Base-by-base conservation (phyloP, 768 basidiomycete species). In the Gyrodon lividus region DNA sequence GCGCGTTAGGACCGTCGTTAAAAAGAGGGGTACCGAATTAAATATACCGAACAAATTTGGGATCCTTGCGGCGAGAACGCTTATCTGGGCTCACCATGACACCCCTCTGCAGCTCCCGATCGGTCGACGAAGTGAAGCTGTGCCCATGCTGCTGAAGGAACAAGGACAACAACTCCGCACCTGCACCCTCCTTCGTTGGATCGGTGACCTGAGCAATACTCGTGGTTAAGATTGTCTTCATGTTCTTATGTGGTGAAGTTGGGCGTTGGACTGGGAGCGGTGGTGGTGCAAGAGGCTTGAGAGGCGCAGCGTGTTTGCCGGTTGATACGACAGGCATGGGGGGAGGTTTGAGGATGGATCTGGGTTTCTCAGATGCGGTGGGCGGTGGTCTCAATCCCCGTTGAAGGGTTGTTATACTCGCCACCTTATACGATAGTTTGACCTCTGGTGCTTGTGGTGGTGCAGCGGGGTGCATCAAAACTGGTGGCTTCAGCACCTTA, bases 71-170 rank as follows among this genome's bases (percentile, higher is more conserved):
- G 43, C 70, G 72, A 33, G 68, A 68, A 19, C 67, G 67, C 66
- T 84, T 86, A 56, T 80, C 74, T 0, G 84, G 84, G 64, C 83
- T 86, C 47, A 82, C 59, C 52, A 74, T 74, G 34, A 86, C 58
- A 1, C 82, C 84, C n/a, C 81, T 74, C 10, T 70, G 69, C 2
- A 72, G 61, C 55, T 78, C 73, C 2, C 60, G 62, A 41, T 74
- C 71, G 14, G 67, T 63, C 23, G 63, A 56, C 7, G 72, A 70
- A 2, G 61, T 72, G 64, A 57, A 76, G 47, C 43, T 71, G 51
- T 62, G 62, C 0, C 67, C 68, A 34, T 78, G 70, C 54, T 82
- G 77, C 44, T 75, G 77, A 14, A 85, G 63, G 40, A 82, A 72
- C 14, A 84, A 70, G 4, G 79, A 77, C 9, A 82, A 70, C 3